Percentiles rank a stretch among this genome's conserved stretches.
Conservation (phyloP, 208 protist genomes). For the Herpetomonas tarakana region DNA sequence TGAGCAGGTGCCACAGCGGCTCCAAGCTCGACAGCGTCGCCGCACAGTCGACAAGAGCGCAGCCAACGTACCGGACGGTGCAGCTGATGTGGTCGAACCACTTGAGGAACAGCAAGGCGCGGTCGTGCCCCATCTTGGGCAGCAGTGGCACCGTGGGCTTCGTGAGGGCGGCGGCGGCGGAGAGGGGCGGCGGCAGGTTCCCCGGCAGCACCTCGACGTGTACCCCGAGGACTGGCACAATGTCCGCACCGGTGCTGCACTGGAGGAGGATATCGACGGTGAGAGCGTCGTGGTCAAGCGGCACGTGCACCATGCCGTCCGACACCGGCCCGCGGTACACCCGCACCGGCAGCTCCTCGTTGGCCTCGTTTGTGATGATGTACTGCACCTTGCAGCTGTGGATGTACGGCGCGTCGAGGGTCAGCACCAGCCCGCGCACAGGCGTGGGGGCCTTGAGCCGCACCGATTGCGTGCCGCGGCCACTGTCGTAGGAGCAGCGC, state of each 20-base stretch:
- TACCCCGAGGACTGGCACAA: constrained; percentile 18
- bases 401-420: constrained; percentile 15
- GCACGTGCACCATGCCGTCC: constrained; percentile 10
- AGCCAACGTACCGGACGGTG: constrained; percentile 53
- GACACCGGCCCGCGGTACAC: constrained; percentile 9
- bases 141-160: constrained; percentile 14
- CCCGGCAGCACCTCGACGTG: constrained; percentile 25
- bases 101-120: constrained; percentile 74
- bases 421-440: constrained; percentile 14
- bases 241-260: constrained; percentile 6
- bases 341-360: constrained; percentile 11
- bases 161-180: constrained; percentile 6
- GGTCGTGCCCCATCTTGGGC: constrained; percentile 25
- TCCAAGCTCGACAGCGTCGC: constrained; percentile 37
- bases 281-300: constrained; percentile 5
- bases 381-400: constrained; percentile 19
- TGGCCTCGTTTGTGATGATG: constrained; percentile 11
- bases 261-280: neutral
- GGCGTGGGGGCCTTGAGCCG: constrained; percentile 14
- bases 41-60: constrained; percentile 35
- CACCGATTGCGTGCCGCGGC: constrained; percentile 13
- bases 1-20: constrained; percentile 28
- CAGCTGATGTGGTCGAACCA: constrained; percentile 62
- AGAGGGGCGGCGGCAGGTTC: neutral
- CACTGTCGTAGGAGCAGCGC: constrained; percentile 3